Percentiles rank a stretch among this genome's conserved stretches.
phyloP scores from a whole-genome alignment of 352 stramenopile species.

The Peronospora belbahrii region DNA sequence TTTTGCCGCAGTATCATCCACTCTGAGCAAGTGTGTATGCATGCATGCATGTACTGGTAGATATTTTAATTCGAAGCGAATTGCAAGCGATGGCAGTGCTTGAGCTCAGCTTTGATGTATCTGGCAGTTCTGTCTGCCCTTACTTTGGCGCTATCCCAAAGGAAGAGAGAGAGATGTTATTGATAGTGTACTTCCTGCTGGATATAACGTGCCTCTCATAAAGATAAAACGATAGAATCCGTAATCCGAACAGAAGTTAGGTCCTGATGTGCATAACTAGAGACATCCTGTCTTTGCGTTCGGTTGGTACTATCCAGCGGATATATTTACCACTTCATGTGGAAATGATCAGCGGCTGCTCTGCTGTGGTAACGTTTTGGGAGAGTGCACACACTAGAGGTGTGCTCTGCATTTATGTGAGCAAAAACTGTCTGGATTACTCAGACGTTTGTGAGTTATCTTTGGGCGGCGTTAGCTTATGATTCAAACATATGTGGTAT shows the following conservation, averaged over 20 bases:
- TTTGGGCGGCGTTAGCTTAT: too few species aligned
- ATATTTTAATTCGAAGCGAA: conserved; percentile 8
- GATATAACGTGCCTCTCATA: neutral
- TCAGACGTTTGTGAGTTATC: neutral
- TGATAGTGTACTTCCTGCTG: too few species aligned
- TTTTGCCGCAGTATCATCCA: conserved; percentile 15
- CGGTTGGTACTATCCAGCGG: neutral
- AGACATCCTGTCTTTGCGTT: neutral
- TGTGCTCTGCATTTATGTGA: neutral
- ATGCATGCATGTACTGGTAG: neutral
- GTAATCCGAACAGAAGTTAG: too few species aligned
- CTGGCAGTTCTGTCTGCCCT: neutral
- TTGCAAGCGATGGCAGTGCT: conserved; percentile 6
- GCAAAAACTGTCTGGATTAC: neutral
- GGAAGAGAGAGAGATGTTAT: too few species aligned
- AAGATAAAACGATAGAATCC: neutral
- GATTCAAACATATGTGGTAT: too few species aligned
- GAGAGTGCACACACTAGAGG: neutral
- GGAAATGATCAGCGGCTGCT: neutral
- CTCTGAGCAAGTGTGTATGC: conserved; percentile 2
- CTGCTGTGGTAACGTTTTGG: neutral
- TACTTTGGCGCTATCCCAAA: too few species aligned
- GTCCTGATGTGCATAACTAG: too few species aligned
- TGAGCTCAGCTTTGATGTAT: neutral
- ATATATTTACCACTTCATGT: neutral